Percentiles rank a stretch among this genome's conserved stretches.
These are phyloP conservation scores for Cephalotrichum gorgonifer DNA, from an alignment of 2,329 filamentous ascomycete species.

Conservation along the genomic window DNA sequence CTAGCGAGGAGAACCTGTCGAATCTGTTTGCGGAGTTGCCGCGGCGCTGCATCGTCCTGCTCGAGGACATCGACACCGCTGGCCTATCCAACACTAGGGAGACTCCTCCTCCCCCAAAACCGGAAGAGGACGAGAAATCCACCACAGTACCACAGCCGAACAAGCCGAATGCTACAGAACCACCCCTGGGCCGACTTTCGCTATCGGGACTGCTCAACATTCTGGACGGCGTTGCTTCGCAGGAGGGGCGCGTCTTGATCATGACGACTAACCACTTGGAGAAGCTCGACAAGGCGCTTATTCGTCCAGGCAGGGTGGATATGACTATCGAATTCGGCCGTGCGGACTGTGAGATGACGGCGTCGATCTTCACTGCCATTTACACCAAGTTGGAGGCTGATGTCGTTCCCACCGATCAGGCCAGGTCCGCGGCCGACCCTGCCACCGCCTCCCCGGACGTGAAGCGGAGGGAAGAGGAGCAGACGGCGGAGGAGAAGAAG, in stretches of 20 bases:
- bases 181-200: constrained; percentile 36
- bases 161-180: constrained; percentile 2
- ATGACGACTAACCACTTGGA: constrained; percentile 58
- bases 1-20: constrained; percentile 56
- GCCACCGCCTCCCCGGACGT: background rate
- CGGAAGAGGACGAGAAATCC: constrained; percentile 12
- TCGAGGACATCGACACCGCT: constrained; percentile 68
- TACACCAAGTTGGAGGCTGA: constrained; percentile 43
- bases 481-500: constrained; percentile 9
- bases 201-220: constrained; percentile 72
- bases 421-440: constrained; percentile 6
- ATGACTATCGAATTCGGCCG: constrained; percentile 47
- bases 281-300: constrained; percentile 50
- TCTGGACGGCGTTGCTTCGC: constrained; percentile 61
- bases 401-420: constrained; percentile 17
- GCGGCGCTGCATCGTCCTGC: constrained; percentile 58
- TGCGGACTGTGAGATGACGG: constrained; percentile 40
- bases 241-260: constrained; percentile 52
- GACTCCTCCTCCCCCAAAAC: constrained; percentile 8
- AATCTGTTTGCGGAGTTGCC: constrained; percentile 58
- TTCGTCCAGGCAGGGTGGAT: constrained; percentile 52
- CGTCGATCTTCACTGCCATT: constrained; percentile 47
- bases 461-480: background rate
- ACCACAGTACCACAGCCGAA: constrained; percentile 8
- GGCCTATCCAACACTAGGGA: constrained; percentile 54